These are phyloP conservation scores for Microbotryum silenes-acaulis DNA, from an alignment of 1,284 basidiomycete genomes.

Conservation along the genomic window DNA sequence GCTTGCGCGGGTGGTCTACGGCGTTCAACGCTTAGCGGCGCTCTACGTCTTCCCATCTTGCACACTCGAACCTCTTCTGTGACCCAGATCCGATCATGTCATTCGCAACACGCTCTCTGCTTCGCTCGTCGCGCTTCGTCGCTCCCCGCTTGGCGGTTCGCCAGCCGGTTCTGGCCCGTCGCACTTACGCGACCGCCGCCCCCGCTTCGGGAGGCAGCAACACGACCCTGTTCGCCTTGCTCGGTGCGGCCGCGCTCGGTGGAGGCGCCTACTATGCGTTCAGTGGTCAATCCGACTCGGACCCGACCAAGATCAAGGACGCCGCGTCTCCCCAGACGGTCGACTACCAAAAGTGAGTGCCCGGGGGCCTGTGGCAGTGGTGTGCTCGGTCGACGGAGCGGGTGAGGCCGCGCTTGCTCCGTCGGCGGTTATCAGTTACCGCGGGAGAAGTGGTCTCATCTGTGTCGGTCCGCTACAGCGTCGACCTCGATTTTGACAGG, in stretches of 20 bases:
- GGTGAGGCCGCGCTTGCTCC: neutral
- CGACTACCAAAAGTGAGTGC: slow-evolving; percentile 29
- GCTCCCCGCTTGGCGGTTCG: no score
- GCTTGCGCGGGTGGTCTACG: no score
- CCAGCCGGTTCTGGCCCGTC: slow-evolving; percentile 4
- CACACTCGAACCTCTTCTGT: no score
- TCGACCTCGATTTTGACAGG: neutral
- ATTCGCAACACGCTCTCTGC: no score
- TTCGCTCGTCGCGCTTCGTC: no score
- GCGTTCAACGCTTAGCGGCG: no score
- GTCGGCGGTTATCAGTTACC: neutral
- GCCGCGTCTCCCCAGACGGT: slow-evolving; percentile 27
- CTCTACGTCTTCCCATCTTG: no score
- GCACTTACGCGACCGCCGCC: slow-evolving; percentile 9
- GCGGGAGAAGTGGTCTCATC: no score
- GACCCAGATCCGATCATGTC: neutral
- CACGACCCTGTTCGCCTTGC: slow-evolving; percentile 15
- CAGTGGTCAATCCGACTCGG: slow-evolving; percentile 13
- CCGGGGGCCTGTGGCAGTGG: no score
- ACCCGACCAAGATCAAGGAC: slow-evolving; percentile 26
- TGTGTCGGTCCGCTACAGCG: neutral
- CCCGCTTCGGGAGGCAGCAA: slow-evolving; percentile 6
- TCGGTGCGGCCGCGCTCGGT: slow-evolving; percentile 27
- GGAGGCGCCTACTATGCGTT: slow-evolving; percentile 23
- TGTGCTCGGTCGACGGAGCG: neutral